phyloP scores from a whole-genome alignment of 352 stramenopile species.

The Pythium apleroticum region DNA sequence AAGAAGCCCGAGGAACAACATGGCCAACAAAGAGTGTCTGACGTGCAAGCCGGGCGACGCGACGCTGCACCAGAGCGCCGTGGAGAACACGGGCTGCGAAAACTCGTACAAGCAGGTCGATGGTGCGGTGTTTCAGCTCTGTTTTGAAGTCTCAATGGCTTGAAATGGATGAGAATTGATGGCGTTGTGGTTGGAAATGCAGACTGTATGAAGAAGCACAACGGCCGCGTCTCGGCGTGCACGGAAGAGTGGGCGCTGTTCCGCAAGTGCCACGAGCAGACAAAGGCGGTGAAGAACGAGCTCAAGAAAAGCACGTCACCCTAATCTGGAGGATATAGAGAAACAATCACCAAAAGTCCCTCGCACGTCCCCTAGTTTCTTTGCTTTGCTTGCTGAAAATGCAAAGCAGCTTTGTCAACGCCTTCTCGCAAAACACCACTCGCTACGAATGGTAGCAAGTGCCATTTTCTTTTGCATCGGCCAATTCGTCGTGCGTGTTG shows the following conservation, averaged over 20 bases:
- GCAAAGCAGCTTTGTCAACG: no score
- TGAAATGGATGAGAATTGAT: not conserved
- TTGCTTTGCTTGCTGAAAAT: no score
- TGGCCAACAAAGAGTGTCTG: slow-evolving; percentile 67
- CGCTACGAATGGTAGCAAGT: no score
- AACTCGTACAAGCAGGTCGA: slow-evolving; percentile 65
- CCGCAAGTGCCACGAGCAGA: slow-evolving; percentile 69
- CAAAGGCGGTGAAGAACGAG: slow-evolving; percentile 38
- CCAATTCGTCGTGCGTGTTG: no score
- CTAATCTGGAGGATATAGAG: no score
- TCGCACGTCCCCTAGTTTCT: no score
- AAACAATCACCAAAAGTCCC: no score
- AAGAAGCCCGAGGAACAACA: slow-evolving; percentile 19
- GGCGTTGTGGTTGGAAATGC: slow-evolving; percentile 13
- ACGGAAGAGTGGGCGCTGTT: slow-evolving; percentile 74
- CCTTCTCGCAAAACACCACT: no score
- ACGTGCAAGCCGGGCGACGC: slow-evolving; percentile 72
- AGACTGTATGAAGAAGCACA: slow-evolving; percentile 84
- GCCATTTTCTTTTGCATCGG: no score
- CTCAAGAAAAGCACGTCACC: slow-evolving; percentile 16
- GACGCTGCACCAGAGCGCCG: slow-evolving; percentile 64
- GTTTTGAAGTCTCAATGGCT: not conserved
- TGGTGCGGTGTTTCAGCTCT: slow-evolving; percentile 26
- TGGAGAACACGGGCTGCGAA: slow-evolving; percentile 71
- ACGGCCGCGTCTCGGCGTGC: slow-evolving; percentile 72